Evolutionary conservation across 2,329 filamentous ascomycete species (phyloP).

Genomic region (Neonectria ditissima): DNA sequence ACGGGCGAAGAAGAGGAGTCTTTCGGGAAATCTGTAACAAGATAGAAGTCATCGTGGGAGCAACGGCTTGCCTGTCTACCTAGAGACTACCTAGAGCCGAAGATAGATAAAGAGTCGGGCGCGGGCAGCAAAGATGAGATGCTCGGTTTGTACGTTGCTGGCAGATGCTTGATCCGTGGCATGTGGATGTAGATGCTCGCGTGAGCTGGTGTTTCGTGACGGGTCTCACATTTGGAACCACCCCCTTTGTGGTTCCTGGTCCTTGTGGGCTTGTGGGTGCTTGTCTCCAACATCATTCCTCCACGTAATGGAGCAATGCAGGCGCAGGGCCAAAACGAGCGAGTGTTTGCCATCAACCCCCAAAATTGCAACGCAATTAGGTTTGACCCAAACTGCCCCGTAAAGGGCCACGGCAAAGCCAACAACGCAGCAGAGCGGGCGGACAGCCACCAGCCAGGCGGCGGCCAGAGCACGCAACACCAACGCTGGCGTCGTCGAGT

Average conservation of each 20-base stretch:
- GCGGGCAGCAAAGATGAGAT: conserved; percentile 10
- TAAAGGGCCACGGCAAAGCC: not conserved
- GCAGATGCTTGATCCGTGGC: conserved; percentile 8
- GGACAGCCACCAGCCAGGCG: too few relatives aligned
- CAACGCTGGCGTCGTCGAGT: not conserved
- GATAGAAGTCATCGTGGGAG: conserved; percentile 3
- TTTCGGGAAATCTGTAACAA: conserved; percentile 22
- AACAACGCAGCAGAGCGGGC: not conserved
- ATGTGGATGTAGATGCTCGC: conserved; percentile 25
- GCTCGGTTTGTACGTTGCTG: not conserved
- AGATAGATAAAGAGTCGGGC: conserved; percentile 11
- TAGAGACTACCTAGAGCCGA: conserved; percentile 9
- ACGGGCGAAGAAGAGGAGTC: conserved; percentile 33
- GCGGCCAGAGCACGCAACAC: not conserved
- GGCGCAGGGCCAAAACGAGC: too few relatives aligned
- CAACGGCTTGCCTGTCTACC: not conserved
- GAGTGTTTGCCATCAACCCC: not conserved
- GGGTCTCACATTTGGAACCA: conserved; percentile 15
- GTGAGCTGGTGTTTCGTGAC: conserved; percentile 31
- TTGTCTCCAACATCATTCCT: conserved; percentile 5
- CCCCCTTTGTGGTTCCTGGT: conserved; percentile 13
- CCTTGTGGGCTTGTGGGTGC: conserved; percentile 9
- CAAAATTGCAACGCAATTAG: not conserved
- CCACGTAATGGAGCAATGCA: not conserved
- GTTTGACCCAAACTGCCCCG: not conserved